Percentiles rank a stretch among this genome's conserved stretches.
These are phyloP conservation scores for Dipodascus geniculatus DNA, from an alignment of 805 yeast species.

Conservation along the genomic window DNA sequence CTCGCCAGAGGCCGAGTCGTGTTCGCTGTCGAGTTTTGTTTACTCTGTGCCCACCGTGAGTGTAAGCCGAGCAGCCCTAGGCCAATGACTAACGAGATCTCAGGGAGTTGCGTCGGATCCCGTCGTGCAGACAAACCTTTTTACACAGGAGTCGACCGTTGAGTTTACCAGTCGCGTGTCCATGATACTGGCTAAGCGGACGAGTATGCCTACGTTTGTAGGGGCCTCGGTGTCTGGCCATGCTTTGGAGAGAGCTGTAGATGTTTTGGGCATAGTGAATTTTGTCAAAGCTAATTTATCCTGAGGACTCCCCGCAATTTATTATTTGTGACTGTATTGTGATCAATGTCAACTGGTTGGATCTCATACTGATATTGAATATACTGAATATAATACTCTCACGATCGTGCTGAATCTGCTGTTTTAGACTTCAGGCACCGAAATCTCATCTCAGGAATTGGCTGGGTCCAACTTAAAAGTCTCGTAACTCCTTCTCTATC, in stretches of 20 bases:
- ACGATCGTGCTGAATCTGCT: too few relatives aligned
- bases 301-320: neutral
- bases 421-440: too few relatives aligned
- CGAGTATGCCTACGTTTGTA: neutral
- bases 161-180: neutral
- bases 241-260: neutral
- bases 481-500: too few relatives aligned
- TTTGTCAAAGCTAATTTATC: neutral
- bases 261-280: neutral
- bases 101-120: neutral
- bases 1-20: neutral
- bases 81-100: too few relatives aligned
- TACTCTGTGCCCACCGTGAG: neutral
- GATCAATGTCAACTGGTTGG: too few relatives aligned
- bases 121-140: neutral
- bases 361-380: too few relatives aligned
- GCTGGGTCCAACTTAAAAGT: too few relatives aligned
- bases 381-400: too few relatives aligned
- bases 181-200: neutral
- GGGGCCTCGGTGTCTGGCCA: neutral
- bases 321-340: too few relatives aligned
- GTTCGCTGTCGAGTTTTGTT: neutral
- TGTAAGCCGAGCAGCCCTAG: too few relatives aligned
- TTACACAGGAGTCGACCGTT: neutral
- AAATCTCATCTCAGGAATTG: too few relatives aligned